Evolutionary conservation across 2,329 filamentous ascomycete genomes (phyloP).

Genomic region (Pestalotiopsis sp.): DNA sequence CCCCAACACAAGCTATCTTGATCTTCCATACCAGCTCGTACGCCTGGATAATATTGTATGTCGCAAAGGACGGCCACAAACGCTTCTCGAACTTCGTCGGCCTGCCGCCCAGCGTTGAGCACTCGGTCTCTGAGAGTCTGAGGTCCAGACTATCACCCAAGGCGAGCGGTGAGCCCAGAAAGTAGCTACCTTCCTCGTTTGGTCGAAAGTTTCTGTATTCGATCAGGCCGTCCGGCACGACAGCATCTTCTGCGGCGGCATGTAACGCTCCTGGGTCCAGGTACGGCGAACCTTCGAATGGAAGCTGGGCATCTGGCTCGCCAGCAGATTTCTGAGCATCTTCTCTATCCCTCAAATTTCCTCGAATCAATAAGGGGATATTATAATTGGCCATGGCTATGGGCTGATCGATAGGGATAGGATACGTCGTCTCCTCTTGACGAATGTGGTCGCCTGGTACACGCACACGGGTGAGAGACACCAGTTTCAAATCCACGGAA

Average conservation of each 20-base stretch:
- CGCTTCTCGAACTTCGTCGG: neutral
- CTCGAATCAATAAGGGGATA: conserved; percentile 7
- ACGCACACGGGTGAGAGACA: conserved; percentile 8
- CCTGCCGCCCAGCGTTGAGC: neutral
- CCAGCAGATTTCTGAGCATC: neutral
- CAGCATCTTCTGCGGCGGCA: neutral
- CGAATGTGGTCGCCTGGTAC: conserved; percentile 1
- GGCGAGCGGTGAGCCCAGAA: conserved; percentile 6
- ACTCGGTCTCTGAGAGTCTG: conserved; percentile 5
- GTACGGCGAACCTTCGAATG: neutral
- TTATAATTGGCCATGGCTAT: neutral
- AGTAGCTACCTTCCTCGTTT: neutral
- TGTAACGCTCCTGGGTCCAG: neutral
- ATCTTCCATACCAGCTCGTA: conserved; percentile 14
- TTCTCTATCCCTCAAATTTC: neutral
- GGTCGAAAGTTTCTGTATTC: conserved; percentile 4
- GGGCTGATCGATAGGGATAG: neutral
- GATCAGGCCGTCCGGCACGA: neutral
- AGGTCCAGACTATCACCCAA: conserved; percentile 11
- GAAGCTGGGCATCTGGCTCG: neutral
- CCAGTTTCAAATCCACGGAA: neutral
- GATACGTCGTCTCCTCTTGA: neutral
- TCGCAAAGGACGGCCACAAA: conserved; percentile 10
- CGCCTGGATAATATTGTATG: conserved; percentile 14
- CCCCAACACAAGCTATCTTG: conserved; percentile 10